These are phyloP conservation scores for Agarophyton chilense DNA, from an alignment of 23 red algal genomes.

Conservation along the genomic window DNA sequence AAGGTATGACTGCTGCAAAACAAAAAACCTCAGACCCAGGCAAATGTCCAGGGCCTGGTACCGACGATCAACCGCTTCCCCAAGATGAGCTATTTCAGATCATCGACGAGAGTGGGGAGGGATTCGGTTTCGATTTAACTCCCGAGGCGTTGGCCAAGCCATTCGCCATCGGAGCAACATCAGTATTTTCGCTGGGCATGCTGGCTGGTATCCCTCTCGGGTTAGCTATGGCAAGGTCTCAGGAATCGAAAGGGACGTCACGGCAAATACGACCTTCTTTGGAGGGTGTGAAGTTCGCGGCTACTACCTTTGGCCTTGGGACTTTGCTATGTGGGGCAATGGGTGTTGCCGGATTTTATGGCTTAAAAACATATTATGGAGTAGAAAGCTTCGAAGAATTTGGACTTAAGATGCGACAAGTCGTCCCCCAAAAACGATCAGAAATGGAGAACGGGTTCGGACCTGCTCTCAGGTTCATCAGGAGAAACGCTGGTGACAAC, in stretches of 20 bases:
- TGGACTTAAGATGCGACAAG: conserved; percentile 60
- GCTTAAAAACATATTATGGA: conserved; percentile 29
- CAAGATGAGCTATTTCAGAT: conserved; percentile 60
- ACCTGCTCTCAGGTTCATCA: conserved; percentile 43
- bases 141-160: conserved; percentile 67
- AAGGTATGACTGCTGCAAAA: neutral
- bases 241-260: conserved; percentile 39
- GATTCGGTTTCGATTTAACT: conserved; percentile 77
- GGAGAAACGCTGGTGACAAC: conserved; percentile 45
- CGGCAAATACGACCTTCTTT: conserved; percentile 23
- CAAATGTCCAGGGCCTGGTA: neutral
- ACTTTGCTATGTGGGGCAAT: conserved; percentile 55
- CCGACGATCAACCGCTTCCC: neutral
- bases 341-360: conserved; percentile 55
- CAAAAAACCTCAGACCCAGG: neutral
- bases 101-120: conserved; percentile 75
- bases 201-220: conserved; percentile 71
- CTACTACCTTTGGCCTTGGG: conserved; percentile 61
- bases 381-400: conserved; percentile 64
- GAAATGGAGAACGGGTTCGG: conserved; percentile 55
- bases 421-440: conserved; percentile 24
- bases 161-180: conserved; percentile 26
- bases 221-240: conserved; percentile 58
- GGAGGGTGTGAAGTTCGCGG: conserved; percentile 63
- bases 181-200: conserved; percentile 62